Conservation (phyloP, 192 early-diverging fungal species). For the Umbelopsis isabellina region DNA sequence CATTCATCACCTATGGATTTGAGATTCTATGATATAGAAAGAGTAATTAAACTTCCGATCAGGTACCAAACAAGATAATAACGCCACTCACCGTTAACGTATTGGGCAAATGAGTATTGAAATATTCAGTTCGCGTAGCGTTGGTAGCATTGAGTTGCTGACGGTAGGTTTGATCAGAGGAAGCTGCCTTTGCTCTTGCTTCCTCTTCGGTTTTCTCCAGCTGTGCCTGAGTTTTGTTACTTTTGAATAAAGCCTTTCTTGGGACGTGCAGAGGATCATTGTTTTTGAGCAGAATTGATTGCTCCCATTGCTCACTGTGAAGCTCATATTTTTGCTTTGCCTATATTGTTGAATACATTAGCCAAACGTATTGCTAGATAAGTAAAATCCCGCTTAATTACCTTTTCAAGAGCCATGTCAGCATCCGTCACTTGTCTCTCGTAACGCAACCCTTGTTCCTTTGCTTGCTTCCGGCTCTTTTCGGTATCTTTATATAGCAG, state of each 20-base stretch:
- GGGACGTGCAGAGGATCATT: conserved; percentile 39
- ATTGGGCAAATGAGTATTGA: conserved; percentile 77
- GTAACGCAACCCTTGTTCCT: conserved; percentile 78
- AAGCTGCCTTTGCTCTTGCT: conserved; percentile 78
- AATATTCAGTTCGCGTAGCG: conserved; percentile 74
- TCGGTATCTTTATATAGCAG: conserved; percentile 78
- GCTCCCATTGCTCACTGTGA: conserved; percentile 87
- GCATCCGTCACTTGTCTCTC: conserved; percentile 78
- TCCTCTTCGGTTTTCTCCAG: conserved; percentile 85
- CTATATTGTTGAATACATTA: conserved; percentile 36
- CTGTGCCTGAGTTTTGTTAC: conserved; percentile 63
- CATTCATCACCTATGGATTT: conserved; percentile 88
- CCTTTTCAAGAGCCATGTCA: conserved; percentile 83
- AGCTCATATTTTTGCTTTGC: conserved; percentile 80
- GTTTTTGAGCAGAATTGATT: conserved; percentile 60
- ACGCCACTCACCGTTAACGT: conserved; percentile 67
- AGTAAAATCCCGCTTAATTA: conserved; percentile 24
- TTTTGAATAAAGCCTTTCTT: conserved; percentile 56
- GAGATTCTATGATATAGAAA: conserved; percentile 12
- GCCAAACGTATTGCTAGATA: no score
- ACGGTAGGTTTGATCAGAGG: conserved; percentile 85
- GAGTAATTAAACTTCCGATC: background rate
- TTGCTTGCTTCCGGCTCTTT: conserved; percentile 78
- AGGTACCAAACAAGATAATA: background rate
- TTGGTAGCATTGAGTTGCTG: conserved; percentile 78